These are phyloP conservation scores for Pugionium cornutum DNA, from an alignment of 345 rosid genomes.

Conservation along the genomic window DNA sequence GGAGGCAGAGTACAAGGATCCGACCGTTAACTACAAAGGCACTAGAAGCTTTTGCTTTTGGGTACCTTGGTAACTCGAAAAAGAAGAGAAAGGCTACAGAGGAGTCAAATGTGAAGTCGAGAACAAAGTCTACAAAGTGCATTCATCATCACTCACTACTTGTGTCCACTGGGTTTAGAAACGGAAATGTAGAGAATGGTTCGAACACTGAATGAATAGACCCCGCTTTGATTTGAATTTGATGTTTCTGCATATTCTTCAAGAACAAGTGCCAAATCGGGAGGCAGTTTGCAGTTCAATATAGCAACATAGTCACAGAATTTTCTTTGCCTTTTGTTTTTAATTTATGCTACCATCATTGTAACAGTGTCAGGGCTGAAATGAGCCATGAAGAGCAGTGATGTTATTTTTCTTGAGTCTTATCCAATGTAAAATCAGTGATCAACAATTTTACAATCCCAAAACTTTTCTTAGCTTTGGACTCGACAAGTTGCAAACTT, in stretches of 20 bases:
- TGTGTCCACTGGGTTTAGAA: conserved; percentile 36
- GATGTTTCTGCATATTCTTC: conserved; percentile 16
- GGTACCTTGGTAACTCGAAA: conserved; percentile 48
- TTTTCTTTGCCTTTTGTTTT: conserved; percentile 35
- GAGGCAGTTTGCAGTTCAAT: conserved; percentile 27
- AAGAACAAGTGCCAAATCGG: conserved; percentile 5
- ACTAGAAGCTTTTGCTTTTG: conserved; percentile 62
- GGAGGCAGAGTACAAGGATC: conserved; percentile 58
- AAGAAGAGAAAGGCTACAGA: conserved; percentile 51
- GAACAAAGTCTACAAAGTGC: conserved; percentile 44
- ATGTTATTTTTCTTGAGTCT: conserved; percentile 23
- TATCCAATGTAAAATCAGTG: conserved; percentile 11
- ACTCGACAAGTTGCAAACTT: conserved; percentile 17
- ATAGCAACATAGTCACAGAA: conserved; percentile 28
- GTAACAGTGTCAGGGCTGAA: conserved; percentile 21
- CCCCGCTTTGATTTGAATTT: conserved; percentile 1
- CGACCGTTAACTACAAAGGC: conserved; percentile 59
- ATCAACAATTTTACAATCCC: conserved; percentile 21
- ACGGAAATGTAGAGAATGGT: conserved; percentile 35
- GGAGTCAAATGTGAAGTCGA: conserved; percentile 36
- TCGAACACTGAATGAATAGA: conserved; percentile 34
- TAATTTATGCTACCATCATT: conserved; percentile 15
- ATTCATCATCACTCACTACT: conserved; percentile 34
- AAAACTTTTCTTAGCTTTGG: conserved; percentile 29
- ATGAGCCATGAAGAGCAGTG: conserved; percentile 21